Base-by-base conservation (phyloP, 306 rosid species). In the Cucumis cinereus region DNA sequence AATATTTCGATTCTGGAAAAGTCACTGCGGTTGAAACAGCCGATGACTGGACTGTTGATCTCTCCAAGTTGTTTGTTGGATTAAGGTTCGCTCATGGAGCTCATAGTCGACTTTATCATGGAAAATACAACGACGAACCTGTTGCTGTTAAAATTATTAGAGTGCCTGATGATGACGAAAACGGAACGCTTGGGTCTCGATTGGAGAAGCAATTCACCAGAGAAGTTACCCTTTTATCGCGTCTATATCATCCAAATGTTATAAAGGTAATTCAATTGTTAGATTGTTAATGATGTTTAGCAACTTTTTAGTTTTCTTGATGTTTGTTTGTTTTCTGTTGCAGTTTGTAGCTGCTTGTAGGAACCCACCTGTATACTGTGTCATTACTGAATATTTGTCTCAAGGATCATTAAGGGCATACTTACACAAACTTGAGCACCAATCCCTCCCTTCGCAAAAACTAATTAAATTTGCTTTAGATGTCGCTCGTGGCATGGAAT, bases 81-180 rank as follows among this genome's bases (percentile, higher is more conserved):
- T 84, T 82, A n/a, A 92, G 79, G 82, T 95, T 95, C 77, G 99
- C 99, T 74, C 99, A 95, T 80, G 99, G 99, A 7, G 96, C 98
- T 26, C 96, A 92, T 81, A 95, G 99, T 83, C 77, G 97, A 57
- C 96, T 95, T 35, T 95, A 95, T 81, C 98, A 87, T 76, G 99
- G 99, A 78, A 84, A 83, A 75, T 95, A 95, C 83, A 87, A 85
- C 4, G 92, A 87, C 5, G 84, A 87, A 68, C 53, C 88, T 75
- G 97, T 95, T 54, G 99, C 99, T 13, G 91, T 95, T 62, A 95
- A 95, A 81, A 82, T 92, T n/a, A 90, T 92, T 55, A 77, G 84
- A 74, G 87, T 66, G 33, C 98, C 97, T 0, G 99, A 95, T 41
- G 98, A 88, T 20, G 98, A 92, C 17, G 98, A 89, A 58, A 79